These are phyloP conservation scores for Daldinia vernicosa DNA, from an alignment of 495 filamentous ascomycete genomes.

Conservation along the genomic window DNA sequence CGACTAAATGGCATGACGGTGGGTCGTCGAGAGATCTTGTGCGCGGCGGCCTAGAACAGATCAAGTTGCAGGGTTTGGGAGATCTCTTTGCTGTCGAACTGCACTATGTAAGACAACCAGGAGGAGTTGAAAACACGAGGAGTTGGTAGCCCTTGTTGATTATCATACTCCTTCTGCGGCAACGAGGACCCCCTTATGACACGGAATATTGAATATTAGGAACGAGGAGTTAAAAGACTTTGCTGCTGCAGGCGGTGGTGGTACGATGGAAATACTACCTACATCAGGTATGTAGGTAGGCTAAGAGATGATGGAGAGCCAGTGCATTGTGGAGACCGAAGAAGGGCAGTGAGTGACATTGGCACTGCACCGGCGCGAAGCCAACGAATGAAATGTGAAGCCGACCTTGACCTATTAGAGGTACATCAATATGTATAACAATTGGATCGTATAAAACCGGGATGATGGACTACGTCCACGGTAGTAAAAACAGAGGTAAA, in stretches of 20 bases:
- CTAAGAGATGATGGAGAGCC: conserved; percentile 1
- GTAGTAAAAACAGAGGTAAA: no score
- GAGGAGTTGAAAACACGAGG: conserved; percentile 10
- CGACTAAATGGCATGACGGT: conserved; percentile 35
- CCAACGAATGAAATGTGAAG: conserved; percentile 17
- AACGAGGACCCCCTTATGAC: conserved; percentile 29
- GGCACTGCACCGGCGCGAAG: conserved; percentile 29
- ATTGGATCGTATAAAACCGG: no score
- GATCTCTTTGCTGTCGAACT: conserved; percentile 11
- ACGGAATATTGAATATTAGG: conserved; percentile 19
- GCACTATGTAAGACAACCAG: conserved; percentile 3
- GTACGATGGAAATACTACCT: conserved; percentile 3
- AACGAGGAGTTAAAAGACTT: conserved; percentile 16
- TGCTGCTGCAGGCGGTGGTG: not conserved
- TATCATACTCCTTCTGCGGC: conserved; percentile 34
- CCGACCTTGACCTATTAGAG: conserved; percentile 1
- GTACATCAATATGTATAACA: not conserved
- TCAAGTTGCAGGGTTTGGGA: conserved; percentile 20
- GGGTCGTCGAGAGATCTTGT: conserved; percentile 32
- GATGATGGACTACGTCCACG: no score
- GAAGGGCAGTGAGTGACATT: conserved; percentile 11
- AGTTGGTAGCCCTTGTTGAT: conserved; percentile 13
- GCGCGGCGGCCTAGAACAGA: conserved; percentile 22
- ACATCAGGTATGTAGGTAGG: no score
- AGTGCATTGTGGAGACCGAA: conserved; percentile 8